Evolutionary conservation across 371 early-diverging fungal species (phyloP).

Genomic region (Mucor sp.): DNA sequence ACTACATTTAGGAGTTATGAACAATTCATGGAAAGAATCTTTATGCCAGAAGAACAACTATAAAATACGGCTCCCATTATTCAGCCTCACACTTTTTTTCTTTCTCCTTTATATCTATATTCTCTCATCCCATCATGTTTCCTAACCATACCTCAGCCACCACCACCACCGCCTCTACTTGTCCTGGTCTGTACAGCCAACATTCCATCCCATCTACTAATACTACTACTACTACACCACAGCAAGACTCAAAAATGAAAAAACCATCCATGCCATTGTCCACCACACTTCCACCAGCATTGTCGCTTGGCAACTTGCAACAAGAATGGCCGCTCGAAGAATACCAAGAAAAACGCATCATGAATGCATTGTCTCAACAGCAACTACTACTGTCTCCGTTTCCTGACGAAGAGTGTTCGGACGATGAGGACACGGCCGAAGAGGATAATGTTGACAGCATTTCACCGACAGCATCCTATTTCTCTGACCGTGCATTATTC

Average conservation of each 20-base stretch:
- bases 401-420: neutral
- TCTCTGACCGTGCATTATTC: slow-evolving; percentile 9
- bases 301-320: neutral
- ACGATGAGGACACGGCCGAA: neutral
- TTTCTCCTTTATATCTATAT: neutral
- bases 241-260: neutral
- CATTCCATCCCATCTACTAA: neutral
- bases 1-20: slow-evolving; percentile 45
- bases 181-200: neutral
- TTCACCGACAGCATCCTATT: slow-evolving; percentile 10
- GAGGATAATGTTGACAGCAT: slow-evolving; percentile 11
- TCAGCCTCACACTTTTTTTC: neutral
- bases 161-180: neutral
- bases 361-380: slow-evolving; percentile 20
- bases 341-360: slow-evolving; percentile 16
- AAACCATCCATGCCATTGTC: neutral
- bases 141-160: neutral
- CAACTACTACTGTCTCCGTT: slow-evolving; percentile 2
- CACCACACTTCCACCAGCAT: neutral
- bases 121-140: neutral
- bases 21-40: slow-evolving; percentile 55
- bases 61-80: slow-evolving; percentile 1
- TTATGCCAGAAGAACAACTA: slow-evolving; percentile 51
- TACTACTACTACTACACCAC: too few relatives aligned
- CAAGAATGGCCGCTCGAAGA: slow-evolving; percentile 24